Conservation (phyloP, 805 yeast genomes). For the Maudiozyma barnettii region DNA sequence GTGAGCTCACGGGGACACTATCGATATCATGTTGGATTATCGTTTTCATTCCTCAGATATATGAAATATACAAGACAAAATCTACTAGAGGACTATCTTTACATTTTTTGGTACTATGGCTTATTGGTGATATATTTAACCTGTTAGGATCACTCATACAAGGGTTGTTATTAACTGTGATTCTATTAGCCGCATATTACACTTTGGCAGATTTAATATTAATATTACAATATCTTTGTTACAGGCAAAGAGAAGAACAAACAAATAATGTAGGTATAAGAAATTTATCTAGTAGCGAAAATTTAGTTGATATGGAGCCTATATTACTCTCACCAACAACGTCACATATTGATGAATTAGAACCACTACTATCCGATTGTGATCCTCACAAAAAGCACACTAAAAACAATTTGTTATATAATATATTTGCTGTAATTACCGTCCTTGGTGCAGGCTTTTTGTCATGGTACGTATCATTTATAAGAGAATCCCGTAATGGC, state of each 20-base stretch:
- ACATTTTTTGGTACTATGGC: slow-evolving; percentile 81
- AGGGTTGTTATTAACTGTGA: slow-evolving; percentile 90
- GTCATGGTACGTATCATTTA: slow-evolving; percentile 72
- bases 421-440: slow-evolving; percentile 45
- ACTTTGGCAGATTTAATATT: slow-evolving; percentile 83
- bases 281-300: slow-evolving; percentile 72
- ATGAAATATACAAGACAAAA: slow-evolving; percentile 78
- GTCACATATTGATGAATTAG: slow-evolving; percentile 3
- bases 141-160: slow-evolving; percentile 85
- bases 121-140: slow-evolving; percentile 88
- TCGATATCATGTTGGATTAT: slow-evolving; percentile 97
- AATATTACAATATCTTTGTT: slow-evolving; percentile 72
- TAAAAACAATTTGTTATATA: slow-evolving; percentile 20
- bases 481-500: slow-evolving; percentile 27
- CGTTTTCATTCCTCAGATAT: slow-evolving; percentile 93
- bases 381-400: slow-evolving; percentile 10
- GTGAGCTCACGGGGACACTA: slow-evolving; percentile 67
- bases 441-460: slow-evolving; percentile 71
- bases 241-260: slow-evolving; percentile 40
- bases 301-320: slow-evolving; percentile 36
- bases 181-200: slow-evolving; percentile 82
- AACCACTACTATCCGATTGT: slow-evolving; percentile 1
- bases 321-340: slow-evolving; percentile 2
- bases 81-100: slow-evolving; percentile 86
- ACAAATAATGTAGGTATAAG: slow-evolving; percentile 45